These are phyloP conservation scores for Rubroshorea leprosula DNA, from an alignment of 345 rosid species.

Conservation along the genomic window DNA sequence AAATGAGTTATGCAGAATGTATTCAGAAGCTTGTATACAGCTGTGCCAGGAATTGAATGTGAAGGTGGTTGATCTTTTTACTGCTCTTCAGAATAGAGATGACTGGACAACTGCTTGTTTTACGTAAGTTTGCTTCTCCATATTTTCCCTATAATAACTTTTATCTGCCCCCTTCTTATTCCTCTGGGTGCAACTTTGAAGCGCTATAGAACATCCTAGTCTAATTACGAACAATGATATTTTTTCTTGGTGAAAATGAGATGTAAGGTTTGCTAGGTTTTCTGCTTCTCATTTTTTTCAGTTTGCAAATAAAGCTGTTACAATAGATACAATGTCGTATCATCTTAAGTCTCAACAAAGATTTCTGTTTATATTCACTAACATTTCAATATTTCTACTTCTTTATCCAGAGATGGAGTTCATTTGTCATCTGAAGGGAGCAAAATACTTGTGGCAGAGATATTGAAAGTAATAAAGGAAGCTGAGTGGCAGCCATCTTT, in stretches of 20 bases:
- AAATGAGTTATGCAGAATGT: constrained; percentile 69
- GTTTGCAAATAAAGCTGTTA: no score
- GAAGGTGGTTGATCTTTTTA: constrained; percentile 68
- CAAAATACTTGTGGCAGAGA: constrained; percentile 75
- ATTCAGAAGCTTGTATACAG: constrained; percentile 78
- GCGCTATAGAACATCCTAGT: no score
- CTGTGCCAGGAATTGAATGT: constrained; percentile 68
- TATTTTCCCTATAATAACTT: not conserved
- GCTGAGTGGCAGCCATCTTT: constrained; percentile 89
- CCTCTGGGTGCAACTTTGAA: not conserved
- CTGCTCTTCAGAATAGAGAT: constrained; percentile 55
- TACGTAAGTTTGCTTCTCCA: constrained; percentile 47
- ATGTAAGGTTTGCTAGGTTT: no score
- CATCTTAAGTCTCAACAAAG: no score
- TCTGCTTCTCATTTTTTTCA: no score
- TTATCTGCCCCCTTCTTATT: not conserved
- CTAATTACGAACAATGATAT: no score
- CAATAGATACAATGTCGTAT: no score
- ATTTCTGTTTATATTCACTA: no score
- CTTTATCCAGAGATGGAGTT: constrained; percentile 60
- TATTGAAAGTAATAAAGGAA: constrained; percentile 66
- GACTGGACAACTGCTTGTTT: constrained; percentile 69
- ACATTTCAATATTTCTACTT: not conserved
- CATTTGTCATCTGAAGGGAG: constrained; percentile 90
- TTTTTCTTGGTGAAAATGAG: no score